Conservation (phyloP, 495 filamentous ascomycete genomes). For the Trichoderma parareesei region DNA sequence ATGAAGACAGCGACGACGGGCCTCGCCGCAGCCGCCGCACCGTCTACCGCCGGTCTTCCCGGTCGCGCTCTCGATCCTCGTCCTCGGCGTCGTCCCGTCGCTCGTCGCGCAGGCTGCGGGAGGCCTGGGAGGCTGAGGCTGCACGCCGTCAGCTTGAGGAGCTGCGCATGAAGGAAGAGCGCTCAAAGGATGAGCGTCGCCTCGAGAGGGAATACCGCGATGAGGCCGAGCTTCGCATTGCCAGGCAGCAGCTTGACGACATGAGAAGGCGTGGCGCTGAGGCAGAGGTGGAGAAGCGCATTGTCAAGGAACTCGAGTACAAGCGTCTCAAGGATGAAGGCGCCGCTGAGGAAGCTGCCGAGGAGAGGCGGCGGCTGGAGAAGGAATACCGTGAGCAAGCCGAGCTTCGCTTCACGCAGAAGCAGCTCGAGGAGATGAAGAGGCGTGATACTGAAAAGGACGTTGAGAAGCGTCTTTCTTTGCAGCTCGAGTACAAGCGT, state of each 20-base stretch:
- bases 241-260: conserved; percentile 35
- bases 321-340: conserved; percentile 32
- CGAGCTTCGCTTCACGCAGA: conserved; percentile 29
- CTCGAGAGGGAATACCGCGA: conserved; percentile 22
- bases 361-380: conserved; percentile 37
- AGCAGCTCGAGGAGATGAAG: conserved; percentile 38
- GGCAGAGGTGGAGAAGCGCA: conserved; percentile 33
- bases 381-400: conserved; percentile 22
- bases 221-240: conserved; percentile 28
- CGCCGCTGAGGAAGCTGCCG: conserved; percentile 22
- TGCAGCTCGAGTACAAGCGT: conserved; percentile 47
- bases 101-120: conserved; percentile 20
- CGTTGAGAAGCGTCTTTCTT: conserved; percentile 38
- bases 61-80: conserved; percentile 13
- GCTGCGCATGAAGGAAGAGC: conserved; percentile 17
- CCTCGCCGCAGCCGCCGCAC: conserved; percentile 11
- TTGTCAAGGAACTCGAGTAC: conserved; percentile 44
- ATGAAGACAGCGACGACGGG: conserved; percentile 16
- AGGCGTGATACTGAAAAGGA: conserved; percentile 26
- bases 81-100: conserved; percentile 12
- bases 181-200: conserved; percentile 36
- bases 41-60: conserved; percentile 17
- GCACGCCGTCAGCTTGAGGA: conserved; percentile 27
- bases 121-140: conserved; percentile 26
- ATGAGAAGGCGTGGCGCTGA: conserved; percentile 32